Evolutionary conservation across 768 basidiomycete genomes (phyloP), one percentile per base, ranked within the genome.

Genomic region (Lactarius sp.): DNA sequence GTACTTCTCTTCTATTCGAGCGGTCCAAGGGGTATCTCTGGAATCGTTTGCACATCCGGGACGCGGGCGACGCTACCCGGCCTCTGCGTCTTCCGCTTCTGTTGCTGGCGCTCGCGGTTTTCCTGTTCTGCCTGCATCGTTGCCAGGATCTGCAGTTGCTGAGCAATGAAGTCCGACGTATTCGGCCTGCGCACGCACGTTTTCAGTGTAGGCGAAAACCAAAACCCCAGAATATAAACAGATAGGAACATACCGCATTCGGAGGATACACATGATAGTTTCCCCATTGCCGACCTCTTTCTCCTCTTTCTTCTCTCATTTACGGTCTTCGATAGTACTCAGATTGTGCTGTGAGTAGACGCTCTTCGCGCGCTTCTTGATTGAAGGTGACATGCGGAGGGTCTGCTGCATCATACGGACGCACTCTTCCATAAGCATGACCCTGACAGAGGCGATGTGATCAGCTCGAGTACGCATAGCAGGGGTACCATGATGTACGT

Each of bases 361-460:
- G 64, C 92, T 93, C 82, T 98, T 98, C 2, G 86, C 89, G 10
- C 94, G 87, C 73, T 90, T 92, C 79, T n/a, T n/a, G 68, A 90
- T 79, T 10, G 88, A 83, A 7, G 91, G 85, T 1, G 86, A 80
- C 5, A 83, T 80, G 16, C 88, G 83, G 41, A 98, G 77, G 12
- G 83, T 88, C 69, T 92, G 88, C 71, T 96, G 94, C 86, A 96
- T 94, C 79, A 94, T 90, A 9, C 91, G 86, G 20, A 97, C 94
- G 68, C 94, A 97, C 76, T 97, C 94, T 75, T 97, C 90, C 89
- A 92, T 94, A 36, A 27, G 76, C 12, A 84, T 85, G 71, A 92
- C 90, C 46, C 90, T 92, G 49, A 4, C 39, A 20, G 12, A n/a
- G 20, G 37, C 33, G 44, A 66, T 50, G 71, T 54, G 55, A 37